Evolutionary conservation across 371 early-diverging fungal genomes (phyloP).

Genomic region (Syncephalastrum contaminatum): DNA sequence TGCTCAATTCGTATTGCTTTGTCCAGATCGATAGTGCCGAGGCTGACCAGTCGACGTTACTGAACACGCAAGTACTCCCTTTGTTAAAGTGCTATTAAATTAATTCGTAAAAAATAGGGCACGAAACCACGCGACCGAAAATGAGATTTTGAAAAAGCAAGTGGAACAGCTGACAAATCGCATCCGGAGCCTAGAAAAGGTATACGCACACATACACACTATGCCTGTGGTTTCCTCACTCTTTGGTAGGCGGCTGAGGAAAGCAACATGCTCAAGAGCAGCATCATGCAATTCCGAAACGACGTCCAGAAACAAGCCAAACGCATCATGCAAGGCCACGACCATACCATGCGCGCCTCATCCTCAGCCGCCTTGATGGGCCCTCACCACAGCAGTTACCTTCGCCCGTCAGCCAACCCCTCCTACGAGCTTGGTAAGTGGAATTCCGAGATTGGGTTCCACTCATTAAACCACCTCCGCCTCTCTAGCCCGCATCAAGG

Average conservation of each 20-base stretch:
- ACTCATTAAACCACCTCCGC: no score
- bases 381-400: slow-evolving; percentile 1
- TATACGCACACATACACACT: slow-evolving; percentile 9
- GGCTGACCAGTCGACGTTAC: neutral
- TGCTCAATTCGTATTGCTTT: slow-evolving; percentile 67
- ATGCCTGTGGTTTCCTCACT: neutral
- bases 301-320: slow-evolving; percentile 74
- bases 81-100: no score
- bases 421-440: no score
- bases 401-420: no score
- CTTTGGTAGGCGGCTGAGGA: slow-evolving; percentile 61
- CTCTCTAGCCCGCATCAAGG: slow-evolving; percentile 32
- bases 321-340: slow-evolving; percentile 43
- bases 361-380: slow-evolving; percentile 15
- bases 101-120: no score
- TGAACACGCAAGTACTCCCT: neutral
- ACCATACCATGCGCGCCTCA: slow-evolving; percentile 22
- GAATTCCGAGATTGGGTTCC: no score
- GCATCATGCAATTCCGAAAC: slow-evolving; percentile 75
- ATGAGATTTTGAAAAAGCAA: slow-evolving; percentile 64
- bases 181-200: slow-evolving; percentile 69
- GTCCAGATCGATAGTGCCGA: slow-evolving; percentile 20
- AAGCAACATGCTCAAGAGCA: slow-evolving; percentile 71
- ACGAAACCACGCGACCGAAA: slow-evolving; percentile 64
- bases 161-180: slow-evolving; percentile 60